Conservation (phyloP, 1,284 basidiomycete genomes). For the Porphyrellus sp. region DNA sequence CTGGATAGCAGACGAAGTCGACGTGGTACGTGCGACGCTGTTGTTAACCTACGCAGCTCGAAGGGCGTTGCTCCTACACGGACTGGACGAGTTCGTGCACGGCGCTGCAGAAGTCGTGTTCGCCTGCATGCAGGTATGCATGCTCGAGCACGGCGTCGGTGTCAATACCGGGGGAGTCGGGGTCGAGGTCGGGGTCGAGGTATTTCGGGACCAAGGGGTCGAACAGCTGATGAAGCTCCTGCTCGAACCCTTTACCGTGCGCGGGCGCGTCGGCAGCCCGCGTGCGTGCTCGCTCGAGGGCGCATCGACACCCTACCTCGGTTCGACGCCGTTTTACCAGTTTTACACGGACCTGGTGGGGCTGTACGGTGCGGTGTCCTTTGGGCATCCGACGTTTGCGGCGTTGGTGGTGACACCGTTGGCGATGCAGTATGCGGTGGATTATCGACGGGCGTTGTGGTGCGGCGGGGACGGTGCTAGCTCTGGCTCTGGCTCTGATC, state of each 20-base stretch:
- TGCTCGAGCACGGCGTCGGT: conserved; percentile 73
- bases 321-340: conserved; percentile 82
- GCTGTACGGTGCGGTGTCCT: conserved; percentile 89
- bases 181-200: conserved; percentile 44
- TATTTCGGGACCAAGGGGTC: conserved; percentile 68
- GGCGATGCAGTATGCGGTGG: conserved; percentile 67
- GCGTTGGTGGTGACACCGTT: conserved; percentile 76
- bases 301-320: conserved; percentile 62
- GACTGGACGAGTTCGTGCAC: conserved; percentile 40
- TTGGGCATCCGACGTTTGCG: conserved; percentile 77
- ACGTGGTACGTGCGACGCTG: conserved; percentile 70
- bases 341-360: conserved; percentile 91
- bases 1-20: conserved; percentile 82
- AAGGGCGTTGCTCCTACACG: conserved; percentile 43
- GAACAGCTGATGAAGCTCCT: conserved; percentile 57
- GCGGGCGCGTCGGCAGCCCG: conserved; percentile 18
- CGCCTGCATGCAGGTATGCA: conserved; percentile 89
- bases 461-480: conserved; percentile 54
- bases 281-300: conserved; percentile 48
- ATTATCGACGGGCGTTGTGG: conserved; percentile 88
- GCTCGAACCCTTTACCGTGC: conserved; percentile 50
- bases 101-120: conserved; percentile 61
- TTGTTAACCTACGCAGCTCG: conserved; percentile 49
- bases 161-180: background rate
- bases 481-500: conserved; percentile 28